Conservation (phyloP, 1,284 basidiomycete genomes). For the Sporisorium exsertum region DNA sequence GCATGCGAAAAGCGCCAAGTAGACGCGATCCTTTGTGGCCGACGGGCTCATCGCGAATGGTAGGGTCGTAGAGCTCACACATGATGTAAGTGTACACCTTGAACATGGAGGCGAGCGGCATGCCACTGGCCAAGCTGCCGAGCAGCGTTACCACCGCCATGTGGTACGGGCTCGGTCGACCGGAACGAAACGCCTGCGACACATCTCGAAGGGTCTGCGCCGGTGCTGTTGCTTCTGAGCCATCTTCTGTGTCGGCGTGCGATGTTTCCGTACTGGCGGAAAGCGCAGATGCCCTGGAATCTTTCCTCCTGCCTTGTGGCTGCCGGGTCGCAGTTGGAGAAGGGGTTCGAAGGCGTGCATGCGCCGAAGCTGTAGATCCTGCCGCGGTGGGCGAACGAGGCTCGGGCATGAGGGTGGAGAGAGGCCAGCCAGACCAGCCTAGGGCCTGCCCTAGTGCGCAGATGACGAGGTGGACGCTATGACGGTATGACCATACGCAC, state of each 20-base stretch:
- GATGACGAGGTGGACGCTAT: neutral
- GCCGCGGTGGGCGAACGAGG: conserved; percentile 10
- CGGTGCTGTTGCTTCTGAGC: conserved; percentile 41
- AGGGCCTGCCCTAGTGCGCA: neutral
- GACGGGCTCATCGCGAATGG: conserved; percentile 35
- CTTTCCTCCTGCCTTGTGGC: conserved; percentile 8
- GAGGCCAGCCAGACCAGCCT: neutral
- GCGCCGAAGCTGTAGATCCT: conserved; percentile 11
- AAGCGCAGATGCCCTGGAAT: conserved; percentile 23
- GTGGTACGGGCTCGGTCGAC: conserved; percentile 53
- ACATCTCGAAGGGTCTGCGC: conserved; percentile 55
- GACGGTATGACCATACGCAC: neutral
- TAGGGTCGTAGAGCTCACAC: conserved; percentile 57
- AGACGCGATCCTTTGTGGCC: conserved; percentile 20
- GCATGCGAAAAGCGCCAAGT: conserved; percentile 6
- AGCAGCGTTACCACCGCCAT: conserved; percentile 64
- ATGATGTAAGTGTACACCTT: conserved; percentile 62
- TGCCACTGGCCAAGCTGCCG: conserved; percentile 55
- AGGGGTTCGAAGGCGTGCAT: conserved; percentile 2
- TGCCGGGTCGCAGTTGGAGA: conserved; percentile 12
- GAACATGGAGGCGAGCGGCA: conserved; percentile 63
- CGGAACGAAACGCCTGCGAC: conserved; percentile 46
- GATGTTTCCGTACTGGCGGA: conserved; percentile 25
- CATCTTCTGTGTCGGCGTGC: conserved; percentile 34
- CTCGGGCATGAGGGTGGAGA: conserved; percentile 11